Conservation (phyloP, 345 rosid genomes). For the Salix viminalis region DNA sequence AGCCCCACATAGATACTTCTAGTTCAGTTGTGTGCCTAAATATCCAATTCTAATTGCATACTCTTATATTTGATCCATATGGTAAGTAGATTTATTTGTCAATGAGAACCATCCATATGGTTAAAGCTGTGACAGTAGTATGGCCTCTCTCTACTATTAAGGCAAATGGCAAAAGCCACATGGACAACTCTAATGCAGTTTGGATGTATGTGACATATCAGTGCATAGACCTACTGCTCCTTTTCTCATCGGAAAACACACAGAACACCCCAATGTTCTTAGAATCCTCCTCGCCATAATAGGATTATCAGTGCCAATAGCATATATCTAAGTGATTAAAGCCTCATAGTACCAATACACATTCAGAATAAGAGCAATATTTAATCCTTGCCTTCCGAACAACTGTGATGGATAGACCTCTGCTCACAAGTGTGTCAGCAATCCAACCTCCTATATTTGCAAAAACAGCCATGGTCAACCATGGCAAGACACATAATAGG, state of each 20-base stretch:
- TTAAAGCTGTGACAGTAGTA: not conserved
- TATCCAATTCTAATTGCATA: not conserved
- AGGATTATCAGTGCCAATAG: not conserved
- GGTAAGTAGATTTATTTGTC: no score
- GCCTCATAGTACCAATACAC: not conserved
- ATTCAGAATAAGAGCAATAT: not conserved
- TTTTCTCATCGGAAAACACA: not conserved
- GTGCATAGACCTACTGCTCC: not conserved
- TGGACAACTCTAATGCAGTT: not conserved
- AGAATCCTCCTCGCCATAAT: conserved; percentile 5
- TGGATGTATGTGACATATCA: not conserved
- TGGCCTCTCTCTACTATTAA: not conserved
- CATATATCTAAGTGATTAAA: not conserved
- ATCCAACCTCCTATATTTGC: conserved; percentile 98
- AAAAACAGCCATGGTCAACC: conserved; percentile 94
- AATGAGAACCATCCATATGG: not conserved
- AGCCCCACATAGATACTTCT: not conserved
- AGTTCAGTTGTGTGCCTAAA: not conserved
- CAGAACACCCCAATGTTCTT: not conserved
- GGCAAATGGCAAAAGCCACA: not conserved
- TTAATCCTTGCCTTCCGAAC: conserved; percentile 80
- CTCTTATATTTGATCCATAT: not conserved
- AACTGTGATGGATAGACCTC: conserved; percentile 79
- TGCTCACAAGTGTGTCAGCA: conserved; percentile 93
- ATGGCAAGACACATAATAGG: conserved; percentile 85